Evolutionary conservation across 2,329 filamentous ascomycete species (phyloP).

Genomic region (Fusarium musae): DNA sequence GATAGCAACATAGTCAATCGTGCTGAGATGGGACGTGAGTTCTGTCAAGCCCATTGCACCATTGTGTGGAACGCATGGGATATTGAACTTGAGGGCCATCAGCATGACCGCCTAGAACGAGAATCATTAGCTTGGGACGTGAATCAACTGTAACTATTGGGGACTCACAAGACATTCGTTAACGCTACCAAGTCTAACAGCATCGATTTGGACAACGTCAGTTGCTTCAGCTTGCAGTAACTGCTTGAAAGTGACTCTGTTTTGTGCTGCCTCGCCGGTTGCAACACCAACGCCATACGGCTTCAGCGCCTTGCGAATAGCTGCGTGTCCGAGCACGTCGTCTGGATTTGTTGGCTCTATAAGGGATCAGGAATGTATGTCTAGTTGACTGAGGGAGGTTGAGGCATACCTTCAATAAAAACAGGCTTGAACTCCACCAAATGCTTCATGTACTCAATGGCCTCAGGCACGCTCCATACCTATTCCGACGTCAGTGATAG

Average conservation of each 20-base stretch:
- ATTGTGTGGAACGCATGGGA: background rate
- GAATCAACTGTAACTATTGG: accelerated
- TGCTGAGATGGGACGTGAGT: background rate
- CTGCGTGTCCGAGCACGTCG: background rate
- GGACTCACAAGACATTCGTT: background rate
- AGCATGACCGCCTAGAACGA: background rate
- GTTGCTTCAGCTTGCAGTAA: background rate
- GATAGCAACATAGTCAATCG: background rate
- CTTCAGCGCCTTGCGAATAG: background rate
- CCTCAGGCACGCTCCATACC: background rate
- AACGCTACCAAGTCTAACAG: background rate
- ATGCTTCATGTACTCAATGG: background rate
- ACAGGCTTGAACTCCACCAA: background rate
- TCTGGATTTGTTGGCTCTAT: background rate
- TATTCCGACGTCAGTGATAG: background rate
- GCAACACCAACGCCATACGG: background rate
- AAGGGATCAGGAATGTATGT: background rate
- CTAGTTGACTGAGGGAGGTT: too few relatives aligned
- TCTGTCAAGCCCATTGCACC: background rate
- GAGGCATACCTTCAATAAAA: background rate
- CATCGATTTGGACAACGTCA: background rate
- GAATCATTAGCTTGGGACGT: background rate
- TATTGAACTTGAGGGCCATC: background rate
- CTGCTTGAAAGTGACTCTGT: background rate
- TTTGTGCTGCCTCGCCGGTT: background rate